Percentiles rank a stretch among this genome's conserved stretches.
Evolutionary conservation across 495 filamentous ascomycete species (phyloP).

Genomic region (Viridothelium virens): DNA sequence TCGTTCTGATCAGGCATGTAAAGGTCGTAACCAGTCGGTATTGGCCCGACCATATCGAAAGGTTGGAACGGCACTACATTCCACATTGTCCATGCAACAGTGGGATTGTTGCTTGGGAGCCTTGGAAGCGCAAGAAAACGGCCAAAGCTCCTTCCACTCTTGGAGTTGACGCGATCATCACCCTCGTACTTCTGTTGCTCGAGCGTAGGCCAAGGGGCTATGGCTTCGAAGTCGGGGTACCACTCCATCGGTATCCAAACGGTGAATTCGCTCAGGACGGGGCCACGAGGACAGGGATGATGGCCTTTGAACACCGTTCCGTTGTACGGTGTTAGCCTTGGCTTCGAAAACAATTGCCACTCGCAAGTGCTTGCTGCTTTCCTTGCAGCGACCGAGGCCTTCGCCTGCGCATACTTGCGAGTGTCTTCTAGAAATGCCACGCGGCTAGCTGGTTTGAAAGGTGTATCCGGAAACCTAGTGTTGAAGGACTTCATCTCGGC

Average conservation of each 20-base stretch:
- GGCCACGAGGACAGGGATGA: not conserved
- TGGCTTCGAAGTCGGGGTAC: constrained; percentile 1
- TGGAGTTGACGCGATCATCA: constrained; percentile 20
- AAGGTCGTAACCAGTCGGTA: constrained; percentile 4
- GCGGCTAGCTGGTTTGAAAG: constrained; percentile 2
- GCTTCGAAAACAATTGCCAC: not conserved
- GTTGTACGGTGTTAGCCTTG: constrained; percentile 11
- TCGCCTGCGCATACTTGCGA: not conserved
- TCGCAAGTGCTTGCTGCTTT: not conserved
- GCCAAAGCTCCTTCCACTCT: constrained; percentile 17
- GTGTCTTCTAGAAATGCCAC: not conserved
- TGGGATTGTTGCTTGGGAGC: constrained; percentile 14
- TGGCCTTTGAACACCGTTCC: constrained; percentile 9
- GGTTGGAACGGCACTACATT: not conserved
- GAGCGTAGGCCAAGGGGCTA: constrained; percentile 23
- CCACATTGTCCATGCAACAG: constrained; percentile 22
- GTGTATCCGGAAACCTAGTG: not conserved
- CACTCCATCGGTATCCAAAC: constrained; percentile 15
- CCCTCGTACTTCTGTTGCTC: constrained; percentile 27
- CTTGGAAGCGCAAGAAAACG: constrained; percentile 24
- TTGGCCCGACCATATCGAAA: not conserved
- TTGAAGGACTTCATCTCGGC: not conserved
- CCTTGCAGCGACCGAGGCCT: not conserved
- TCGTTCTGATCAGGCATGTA: constrained; percentile 10
- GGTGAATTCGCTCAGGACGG: constrained; percentile 18